Evolutionary conservation across 1,139 yeast species (phyloP), one percentile per base, ranked within the genome.

Genomic region (Scheffersomyces insectosa): DNA sequence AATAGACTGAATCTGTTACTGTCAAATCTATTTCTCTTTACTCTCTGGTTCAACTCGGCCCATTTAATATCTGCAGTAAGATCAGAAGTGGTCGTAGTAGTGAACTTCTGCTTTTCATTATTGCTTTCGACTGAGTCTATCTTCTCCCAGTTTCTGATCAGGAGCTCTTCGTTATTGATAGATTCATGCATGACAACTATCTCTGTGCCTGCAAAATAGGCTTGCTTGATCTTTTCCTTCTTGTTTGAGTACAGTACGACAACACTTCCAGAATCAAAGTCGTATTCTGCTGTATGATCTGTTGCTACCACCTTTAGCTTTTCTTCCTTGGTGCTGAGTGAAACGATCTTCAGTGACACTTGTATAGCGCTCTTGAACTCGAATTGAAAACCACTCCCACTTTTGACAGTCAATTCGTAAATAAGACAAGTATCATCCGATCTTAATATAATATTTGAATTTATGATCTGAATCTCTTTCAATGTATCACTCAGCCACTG

Each of bases 261-360:
- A 1, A 53, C 28, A 20, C 41, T 36, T 9, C 46, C 40, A 7
- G 36, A 37, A 4, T 34, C 39, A 4, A 48, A 30, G 3, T 45
- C 46, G 28, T 46, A 51, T 10, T 48, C 33, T 2, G 50, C 52
- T 4, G 57, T 42, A 32, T 56, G 60, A 35, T 50, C 48, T 11
- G 15, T 38, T 42, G 12, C 44, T 28, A 13, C 37, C 28, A 23
- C 45, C 31, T 11, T 42, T 31, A 16, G 45, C 30, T 13, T 39
- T 33, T 9, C 13, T 11, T 5, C 16, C 25, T 13, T 12, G 4
- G 10, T 11, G 1, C 31, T 40, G 14, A 37, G 15, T 3, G 31
- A 28, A 10, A 38, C 9, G 6, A 41, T 41, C 15, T 25, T 34
- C 10, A 27, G 20, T 12, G 25, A 14, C 3, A 37, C 36, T 13